These are phyloP conservation scores for Ambrosia artemisiifolia DNA, from an alignment of 129 eudicot genomes.

Conservation along the genomic window DNA sequence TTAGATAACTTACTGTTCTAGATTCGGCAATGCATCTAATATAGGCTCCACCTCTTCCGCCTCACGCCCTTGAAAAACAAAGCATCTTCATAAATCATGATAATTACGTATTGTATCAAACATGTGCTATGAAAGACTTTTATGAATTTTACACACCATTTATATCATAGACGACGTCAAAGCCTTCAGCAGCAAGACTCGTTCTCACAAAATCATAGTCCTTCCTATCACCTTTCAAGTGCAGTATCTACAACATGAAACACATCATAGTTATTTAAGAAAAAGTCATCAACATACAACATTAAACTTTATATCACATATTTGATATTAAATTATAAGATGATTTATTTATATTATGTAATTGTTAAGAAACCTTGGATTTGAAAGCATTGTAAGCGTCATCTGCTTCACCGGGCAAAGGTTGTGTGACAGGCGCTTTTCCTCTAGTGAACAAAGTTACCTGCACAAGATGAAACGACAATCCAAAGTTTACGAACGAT, in stretches of 20 bases:
- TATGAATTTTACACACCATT: conserved; percentile 53
- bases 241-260: conserved; percentile 54
- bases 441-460: conserved; percentile 95
- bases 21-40: conserved; percentile 87
- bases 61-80: conserved; percentile 68
- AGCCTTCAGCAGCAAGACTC: conserved; percentile 92
- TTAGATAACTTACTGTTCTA: conserved; percentile 75
- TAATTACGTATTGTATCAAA: background rate
- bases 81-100: background rate
- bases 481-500: conserved; percentile 3
- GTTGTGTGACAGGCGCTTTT: conserved; percentile 87
- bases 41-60: conserved; percentile 94
- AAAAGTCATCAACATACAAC: background rate
- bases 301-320: background rate
- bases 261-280: background rate
- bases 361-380: conserved; percentile 56
- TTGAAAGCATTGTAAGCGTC: conserved; percentile 68
- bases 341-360: background rate
- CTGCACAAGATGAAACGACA: conserved; percentile 35
- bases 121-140: background rate
- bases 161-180: conserved; percentile 90
- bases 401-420: conserved; percentile 86
- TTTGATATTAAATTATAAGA: background rate
- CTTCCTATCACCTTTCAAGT: conserved; percentile 94
- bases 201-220: conserved; percentile 79